Percentiles rank a stretch among this genome's conserved stretches.
Conservation (phyloP, 108 stramenopile species). For the Cyclostephanos invisitatus region DNA sequence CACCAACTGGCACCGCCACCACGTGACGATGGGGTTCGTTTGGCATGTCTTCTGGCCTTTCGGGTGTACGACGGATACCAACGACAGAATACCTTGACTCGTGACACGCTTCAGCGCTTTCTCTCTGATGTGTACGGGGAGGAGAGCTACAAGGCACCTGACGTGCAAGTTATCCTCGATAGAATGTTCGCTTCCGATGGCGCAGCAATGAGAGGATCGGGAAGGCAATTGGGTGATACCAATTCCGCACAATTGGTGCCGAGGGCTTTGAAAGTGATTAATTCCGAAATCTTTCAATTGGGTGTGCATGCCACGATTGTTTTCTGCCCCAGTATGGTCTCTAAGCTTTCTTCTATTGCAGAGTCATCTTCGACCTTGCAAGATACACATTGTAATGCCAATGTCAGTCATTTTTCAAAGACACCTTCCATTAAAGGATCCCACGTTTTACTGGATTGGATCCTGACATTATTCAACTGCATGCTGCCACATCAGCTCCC, state of each 20-base stretch:
- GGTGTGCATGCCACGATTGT: constrained; percentile 34
- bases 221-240: background rate
- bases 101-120: constrained; percentile 85
- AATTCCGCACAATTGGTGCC: constrained; percentile 14
- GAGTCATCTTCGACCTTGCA: background rate
- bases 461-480: constrained; percentile 38
- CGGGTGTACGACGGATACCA: constrained; percentile 83
- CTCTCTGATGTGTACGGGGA: constrained; percentile 83
- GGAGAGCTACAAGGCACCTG: constrained; percentile 63
- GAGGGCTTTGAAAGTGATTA: constrained; percentile 23
- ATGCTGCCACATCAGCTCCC: constrained; percentile 40
- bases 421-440: constrained; percentile 20
- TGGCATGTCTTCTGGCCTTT: constrained; percentile 53
- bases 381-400: constrained; percentile 1
- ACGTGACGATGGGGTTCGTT: constrained; percentile 32
- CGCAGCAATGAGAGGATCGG: background rate
- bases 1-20: constrained; percentile 21
- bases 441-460: constrained; percentile 53
- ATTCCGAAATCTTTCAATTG: constrained; percentile 28
- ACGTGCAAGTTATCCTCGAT: constrained; percentile 52
- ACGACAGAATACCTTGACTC: constrained; percentile 62
- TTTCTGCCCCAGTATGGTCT: constrained; percentile 11
- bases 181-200: constrained; percentile 48
- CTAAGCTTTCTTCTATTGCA: background rate
- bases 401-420: constrained; percentile 45